Percentiles rank a stretch among this genome's conserved stretches.
Conservation (phyloP, 2,329 filamentous ascomycete genomes). For the Colletotrichum euphorbiae region DNA sequence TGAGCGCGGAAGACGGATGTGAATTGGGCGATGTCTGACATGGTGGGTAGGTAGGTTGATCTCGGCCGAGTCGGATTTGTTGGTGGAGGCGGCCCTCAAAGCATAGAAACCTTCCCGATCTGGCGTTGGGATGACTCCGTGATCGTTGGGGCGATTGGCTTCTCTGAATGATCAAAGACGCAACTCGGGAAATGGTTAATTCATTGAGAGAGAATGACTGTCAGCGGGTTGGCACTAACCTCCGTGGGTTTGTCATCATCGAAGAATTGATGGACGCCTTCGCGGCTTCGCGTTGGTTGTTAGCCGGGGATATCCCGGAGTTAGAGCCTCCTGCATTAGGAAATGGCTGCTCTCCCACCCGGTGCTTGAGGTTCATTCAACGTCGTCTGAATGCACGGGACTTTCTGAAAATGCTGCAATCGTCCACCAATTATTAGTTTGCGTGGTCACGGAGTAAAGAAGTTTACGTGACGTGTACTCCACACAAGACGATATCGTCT, state of each 20-base stretch:
- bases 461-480: too few species aligned
- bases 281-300: not conserved
- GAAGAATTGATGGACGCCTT: conserved; percentile 3
- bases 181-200: not conserved
- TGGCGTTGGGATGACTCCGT: not conserved
- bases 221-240: not conserved
- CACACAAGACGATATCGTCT: too few species aligned
- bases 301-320: conserved; percentile 23
- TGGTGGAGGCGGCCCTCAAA: not conserved
- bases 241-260: conserved; percentile 1
- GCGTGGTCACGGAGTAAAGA: too few species aligned
- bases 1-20: conserved; percentile 53
- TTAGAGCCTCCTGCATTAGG: conserved; percentile 11
- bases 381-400: not conserved
- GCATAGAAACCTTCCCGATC: not conserved
- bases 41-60: not conserved
- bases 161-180: not conserved
- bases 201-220: not conserved
- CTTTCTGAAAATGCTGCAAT: not conserved
- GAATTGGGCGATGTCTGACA: conserved; percentile 40
- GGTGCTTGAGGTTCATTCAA: not conserved
- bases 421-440: not conserved
- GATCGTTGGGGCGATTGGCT: not conserved
- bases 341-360: not conserved
- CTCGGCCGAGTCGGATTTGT: conserved; percentile 6